Evolutionary conservation across 306 rosid genomes (phyloP), one percentile per base, ranked within the genome.

Genomic region (Cucumis cinereus): DNA sequence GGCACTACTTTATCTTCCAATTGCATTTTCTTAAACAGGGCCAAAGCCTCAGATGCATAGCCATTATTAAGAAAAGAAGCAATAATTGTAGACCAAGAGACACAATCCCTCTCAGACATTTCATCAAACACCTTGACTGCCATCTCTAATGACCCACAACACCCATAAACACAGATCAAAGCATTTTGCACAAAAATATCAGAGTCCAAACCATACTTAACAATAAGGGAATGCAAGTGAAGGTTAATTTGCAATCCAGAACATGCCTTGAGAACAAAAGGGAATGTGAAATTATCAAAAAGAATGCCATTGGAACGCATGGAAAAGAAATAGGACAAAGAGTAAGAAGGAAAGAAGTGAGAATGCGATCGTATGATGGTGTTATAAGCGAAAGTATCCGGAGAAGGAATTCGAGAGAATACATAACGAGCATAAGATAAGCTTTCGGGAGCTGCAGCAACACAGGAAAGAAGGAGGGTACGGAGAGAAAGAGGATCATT

Each of bases 61-160:
- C 87, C 88, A 47, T 85, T 82, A 26, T 82, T 85, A 30, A 66
- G 82, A 6, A 83, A 81, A 73, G 75, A 83, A 41, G 82, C 53
- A 16, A 89, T 85, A 75, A 89, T 30, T 23, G 86, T 78, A 68
- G 89, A 85, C 93, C 93, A 89, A 15, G 93, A 89, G 43, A 87
- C 88, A 79, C 86, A 56, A 75, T 89, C 90, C 49, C 77, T 79
- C 10, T 60, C 79, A 41, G 23, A 61, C 81, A 85, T 89, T 87
- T 84, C 84, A 3, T 85, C 83, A 43, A 89, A 89, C 82, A 85
- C 30, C 74, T 89, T 79, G 10, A 79, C n/a, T 9, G 93, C 85
- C 5, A 14, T 2, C 7, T 77, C 58, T 7, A 83, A 71, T 0
- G 73, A 87, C 1, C 89, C 86, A 60, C 73, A 10, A 28, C 71